Conservation (phyloP, 306 rosid species). For the Oemleria cerasiformis region DNA sequence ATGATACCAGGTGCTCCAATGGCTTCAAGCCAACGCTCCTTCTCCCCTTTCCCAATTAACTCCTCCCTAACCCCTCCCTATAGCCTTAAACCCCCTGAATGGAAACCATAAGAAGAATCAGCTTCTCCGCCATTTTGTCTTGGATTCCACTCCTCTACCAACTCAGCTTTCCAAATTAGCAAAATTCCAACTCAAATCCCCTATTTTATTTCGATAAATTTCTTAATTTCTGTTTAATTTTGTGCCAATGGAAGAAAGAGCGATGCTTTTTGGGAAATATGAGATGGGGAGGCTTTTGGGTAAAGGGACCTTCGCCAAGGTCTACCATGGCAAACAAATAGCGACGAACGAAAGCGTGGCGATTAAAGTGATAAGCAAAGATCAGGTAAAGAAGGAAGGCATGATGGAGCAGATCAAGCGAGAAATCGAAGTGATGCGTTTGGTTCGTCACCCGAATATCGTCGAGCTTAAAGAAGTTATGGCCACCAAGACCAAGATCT, state of each 20-base stretch:
- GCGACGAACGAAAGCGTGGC: constrained; percentile 65
- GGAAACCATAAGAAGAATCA: constrained; percentile 24
- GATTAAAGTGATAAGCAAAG: constrained; percentile 60
- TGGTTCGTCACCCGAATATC: constrained; percentile 70
- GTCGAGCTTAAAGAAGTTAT: constrained; percentile 69
- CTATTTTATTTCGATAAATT: neutral
- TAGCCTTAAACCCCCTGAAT: constrained; percentile 3
- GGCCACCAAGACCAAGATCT: constrained; percentile 77
- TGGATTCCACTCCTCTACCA: constrained; percentile 28
- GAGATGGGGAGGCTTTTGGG: constrained; percentile 70
- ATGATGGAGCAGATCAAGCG: constrained; percentile 84
- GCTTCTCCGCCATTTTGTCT: constrained; percentile 28
- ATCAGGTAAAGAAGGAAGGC: constrained; percentile 55
- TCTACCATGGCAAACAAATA: constrained; percentile 51
- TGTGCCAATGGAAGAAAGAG: constrained; percentile 46
- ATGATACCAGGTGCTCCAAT: constrained; percentile 30
- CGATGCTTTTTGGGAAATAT: constrained; percentile 50
- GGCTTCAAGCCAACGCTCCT: constrained; percentile 10
- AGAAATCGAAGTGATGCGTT: constrained; percentile 62
- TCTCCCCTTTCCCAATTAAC: too few species aligned
- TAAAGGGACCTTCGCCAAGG: constrained; percentile 81
- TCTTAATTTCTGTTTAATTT: neutral
- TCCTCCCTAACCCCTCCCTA: neutral
- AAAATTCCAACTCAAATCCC: neutral
- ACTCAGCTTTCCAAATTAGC: neutral